A percentile compares a stretch with the other conserved stretches of the same genome.
Conservation (phyloP, 2,329 filamentous ascomycete species). For the Scortechinia acanthostroma region DNA sequence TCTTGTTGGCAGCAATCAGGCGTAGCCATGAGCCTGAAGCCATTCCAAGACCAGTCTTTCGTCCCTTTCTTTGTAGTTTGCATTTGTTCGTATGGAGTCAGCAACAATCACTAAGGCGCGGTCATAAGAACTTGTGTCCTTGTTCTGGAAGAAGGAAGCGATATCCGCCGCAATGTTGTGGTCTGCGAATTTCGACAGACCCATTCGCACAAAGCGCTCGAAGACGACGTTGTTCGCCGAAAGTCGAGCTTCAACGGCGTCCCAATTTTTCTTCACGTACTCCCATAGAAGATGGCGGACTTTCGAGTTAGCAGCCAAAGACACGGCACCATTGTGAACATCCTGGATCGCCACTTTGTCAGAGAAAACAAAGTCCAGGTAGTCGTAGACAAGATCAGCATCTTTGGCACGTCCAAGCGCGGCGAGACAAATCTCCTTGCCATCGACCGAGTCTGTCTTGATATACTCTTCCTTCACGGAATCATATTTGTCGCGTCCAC, state of each 20-base stretch:
- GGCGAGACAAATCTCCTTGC: slow-evolving; percentile 76
- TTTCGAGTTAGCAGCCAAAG: slow-evolving; percentile 66
- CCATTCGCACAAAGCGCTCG: slow-evolving; percentile 78
- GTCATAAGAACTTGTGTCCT: slow-evolving; percentile 81
- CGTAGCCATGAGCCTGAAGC: slow-evolving; percentile 59
- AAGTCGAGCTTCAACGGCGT: slow-evolving; percentile 63
- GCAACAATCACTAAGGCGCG: slow-evolving; percentile 77
- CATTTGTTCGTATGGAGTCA: slow-evolving; percentile 78
- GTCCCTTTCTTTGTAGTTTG: slow-evolving; percentile 76
- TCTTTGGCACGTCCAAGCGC: slow-evolving; percentile 72
- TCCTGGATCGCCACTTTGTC: slow-evolving; percentile 77
- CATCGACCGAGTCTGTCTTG: slow-evolving; percentile 77
- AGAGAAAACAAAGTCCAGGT: slow-evolving; percentile 68
- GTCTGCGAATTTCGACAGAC: slow-evolving; percentile 73
- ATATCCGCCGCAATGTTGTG: slow-evolving; percentile 68
- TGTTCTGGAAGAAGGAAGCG: slow-evolving; percentile 73
- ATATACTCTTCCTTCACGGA: slow-evolving; percentile 80
- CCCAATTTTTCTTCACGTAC: slow-evolving; percentile 80
- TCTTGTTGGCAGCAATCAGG: too few species aligned
- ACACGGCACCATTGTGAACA: slow-evolving; percentile 73
- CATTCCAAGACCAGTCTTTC: slow-evolving; percentile 69
- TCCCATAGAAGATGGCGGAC: slow-evolving; percentile 75
- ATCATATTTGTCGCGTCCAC: slow-evolving; percentile 64
- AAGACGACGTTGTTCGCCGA: slow-evolving; percentile 75
- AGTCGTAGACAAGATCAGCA: slow-evolving; percentile 55